phyloP scores from a whole-genome alignment of 2,329 filamentous ascomycete species.

The Apiospora saccharicola region DNA sequence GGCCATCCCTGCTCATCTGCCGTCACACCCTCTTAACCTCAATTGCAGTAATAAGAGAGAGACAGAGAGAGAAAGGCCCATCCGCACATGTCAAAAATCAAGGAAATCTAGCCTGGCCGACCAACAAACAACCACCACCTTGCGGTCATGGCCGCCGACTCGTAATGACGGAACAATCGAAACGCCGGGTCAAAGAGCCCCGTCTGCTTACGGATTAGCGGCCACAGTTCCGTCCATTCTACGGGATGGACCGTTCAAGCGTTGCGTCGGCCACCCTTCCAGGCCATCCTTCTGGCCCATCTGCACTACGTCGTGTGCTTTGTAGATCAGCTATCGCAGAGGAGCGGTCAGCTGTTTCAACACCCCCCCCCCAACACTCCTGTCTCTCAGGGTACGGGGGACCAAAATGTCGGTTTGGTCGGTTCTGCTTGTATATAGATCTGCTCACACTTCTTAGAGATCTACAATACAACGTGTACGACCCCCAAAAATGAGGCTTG shows the following conservation, averaged over 20 bases:
- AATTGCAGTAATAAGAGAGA: not conserved
- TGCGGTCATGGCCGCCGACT: not conserved
- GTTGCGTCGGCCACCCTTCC: not conserved
- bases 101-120: not conserved
- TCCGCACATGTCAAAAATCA: constrained; percentile 15
- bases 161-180: constrained; percentile 11
- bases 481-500: not conserved
- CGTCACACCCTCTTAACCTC: not conserved
- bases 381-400: not conserved
- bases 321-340: constrained; percentile 7
- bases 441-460: not conserved
- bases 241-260: not conserved
- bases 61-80: not conserved
- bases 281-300: not conserved
- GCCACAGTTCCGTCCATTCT: not conserved
- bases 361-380: not conserved
- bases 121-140: not conserved
- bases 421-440: not conserved
- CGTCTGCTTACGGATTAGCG: constrained; percentile 1
- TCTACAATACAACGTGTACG: not conserved
- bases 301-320: not conserved
- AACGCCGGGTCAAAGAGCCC: not conserved
- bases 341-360: constrained; percentile 6
- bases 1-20: not conserved
- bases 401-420: not conserved